Evolutionary conservation across 1,139 yeast species (phyloP).

Genomic region (Hansenula anomala): DNA sequence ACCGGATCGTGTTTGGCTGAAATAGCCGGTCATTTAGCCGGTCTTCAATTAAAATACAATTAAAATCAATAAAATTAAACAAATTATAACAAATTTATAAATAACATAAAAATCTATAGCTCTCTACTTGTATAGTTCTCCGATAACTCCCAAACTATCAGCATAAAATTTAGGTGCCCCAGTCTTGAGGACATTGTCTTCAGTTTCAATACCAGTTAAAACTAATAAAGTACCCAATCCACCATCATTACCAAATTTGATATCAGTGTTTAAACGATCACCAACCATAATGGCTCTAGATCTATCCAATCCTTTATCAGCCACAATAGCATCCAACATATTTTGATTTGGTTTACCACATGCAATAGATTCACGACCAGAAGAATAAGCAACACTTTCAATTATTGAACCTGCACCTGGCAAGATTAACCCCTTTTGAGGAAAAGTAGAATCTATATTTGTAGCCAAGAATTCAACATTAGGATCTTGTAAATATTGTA

Average conservation of each 20-base stretch:
- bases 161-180: constrained; percentile 67
- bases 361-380: constrained; percentile 71
- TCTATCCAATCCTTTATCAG: constrained; percentile 53
- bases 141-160: constrained; percentile 70
- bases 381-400: constrained; percentile 69
- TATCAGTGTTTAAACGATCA: constrained; percentile 91
- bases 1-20: too few relatives aligned
- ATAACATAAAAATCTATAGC: too few relatives aligned
- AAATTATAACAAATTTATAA: too few relatives aligned
- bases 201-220: constrained; percentile 85
- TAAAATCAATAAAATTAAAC: too few relatives aligned
- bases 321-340: constrained; percentile 87
- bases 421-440: constrained; percentile 75
- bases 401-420: constrained; percentile 97
- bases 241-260: constrained; percentile 84
- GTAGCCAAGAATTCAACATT: constrained; percentile 82
- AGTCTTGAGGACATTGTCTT: constrained; percentile 43
- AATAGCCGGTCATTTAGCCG: too few relatives aligned
- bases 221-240: constrained; percentile 82
- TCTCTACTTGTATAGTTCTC: constrained; percentile 44
- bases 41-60: too few relatives aligned
- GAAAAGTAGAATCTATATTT: constrained; percentile 93
- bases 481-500: constrained; percentile 72
- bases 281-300: constrained; percentile 85
- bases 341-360: constrained; percentile 91